Base-by-base conservation (phyloP, 2,329 filamentous ascomycete species). In the Fusarium sp. region DNA sequence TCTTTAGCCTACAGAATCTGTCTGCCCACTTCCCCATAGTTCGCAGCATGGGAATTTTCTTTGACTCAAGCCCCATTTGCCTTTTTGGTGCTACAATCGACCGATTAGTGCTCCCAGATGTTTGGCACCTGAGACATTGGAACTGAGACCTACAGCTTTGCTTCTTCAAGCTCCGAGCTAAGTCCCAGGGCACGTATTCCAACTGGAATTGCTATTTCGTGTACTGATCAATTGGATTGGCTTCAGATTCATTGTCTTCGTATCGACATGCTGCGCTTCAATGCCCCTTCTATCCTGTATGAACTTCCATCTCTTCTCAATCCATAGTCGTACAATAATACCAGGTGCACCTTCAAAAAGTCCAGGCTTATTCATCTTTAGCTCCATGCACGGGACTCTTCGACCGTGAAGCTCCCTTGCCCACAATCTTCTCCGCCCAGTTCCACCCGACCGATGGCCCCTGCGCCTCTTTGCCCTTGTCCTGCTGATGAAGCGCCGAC, bases 401-500 rank as follows among this genome's bases (percentile, higher is more conserved):
- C 6, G 75, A 70, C 47, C 78, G 77, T n/a, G 59, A 65, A 51
- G 64, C 73, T 36, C 81, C 80, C 75, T 82, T 86, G 24, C 86
- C 86, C 20, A 85, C 86, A 79, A 88, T 88, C 78, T 86, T 87
- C 79, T 88, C 86, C 11, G 86, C 85, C 86, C 86, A 88, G 74
- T 84, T 87, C 86, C 86, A 88, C 18, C 78, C 77, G 16, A 75
- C 73, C 41, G 67, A 59, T 30, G 73, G 58, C 65, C 68, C 69
- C 65, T 75, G 69, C 57, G 48, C 64, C 57, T 73, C 68, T 56
- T 78, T 76, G 59, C 71, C 61, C 66, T 75, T 75, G 38, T 71
- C 59, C 60, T 69, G 71, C 61, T 68, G 71, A 61, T 36, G 61
- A 60, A 64, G 63, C 45, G 41, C 70, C 56, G 47, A 51, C 13